Evolutionary conservation across 2,329 filamentous ascomycete species (phyloP).

Genomic region (Hypomyces perniciosus): DNA sequence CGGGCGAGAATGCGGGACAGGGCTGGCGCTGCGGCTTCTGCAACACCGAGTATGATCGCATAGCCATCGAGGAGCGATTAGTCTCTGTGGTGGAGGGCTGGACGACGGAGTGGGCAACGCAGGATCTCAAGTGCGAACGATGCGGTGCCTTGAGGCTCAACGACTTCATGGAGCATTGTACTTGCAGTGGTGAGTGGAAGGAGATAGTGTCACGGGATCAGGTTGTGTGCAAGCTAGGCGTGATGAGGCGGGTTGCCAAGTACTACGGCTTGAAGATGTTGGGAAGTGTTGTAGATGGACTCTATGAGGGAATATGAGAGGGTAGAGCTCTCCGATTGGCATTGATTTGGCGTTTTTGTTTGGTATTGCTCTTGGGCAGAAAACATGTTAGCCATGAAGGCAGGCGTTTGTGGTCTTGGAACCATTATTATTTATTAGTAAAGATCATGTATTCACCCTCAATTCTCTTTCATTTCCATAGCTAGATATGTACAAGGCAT

Average conservation of each 20-base stretch:
- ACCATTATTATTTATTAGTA: background rate
- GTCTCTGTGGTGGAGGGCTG: constrained; percentile 69
- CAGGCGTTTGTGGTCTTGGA: background rate
- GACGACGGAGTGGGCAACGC: constrained; percentile 75
- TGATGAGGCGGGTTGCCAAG: constrained; percentile 68
- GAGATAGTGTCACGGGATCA: constrained; percentile 63
- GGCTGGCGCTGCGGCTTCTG: constrained; percentile 77
- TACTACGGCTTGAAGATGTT: constrained; percentile 82
- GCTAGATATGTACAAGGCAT: background rate
- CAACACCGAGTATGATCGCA: constrained; percentile 65
- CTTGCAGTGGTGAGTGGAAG: constrained; percentile 81
- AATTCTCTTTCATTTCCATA: background rate
- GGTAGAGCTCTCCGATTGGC: background rate
- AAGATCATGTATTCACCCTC: background rate
- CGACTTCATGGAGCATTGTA: constrained; percentile 95
- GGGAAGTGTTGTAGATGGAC: constrained; percentile 62
- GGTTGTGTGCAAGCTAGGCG: constrained; percentile 56
- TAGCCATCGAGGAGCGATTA: constrained; percentile 77
- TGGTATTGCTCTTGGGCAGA: background rate
- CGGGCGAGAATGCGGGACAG: constrained; percentile 25
- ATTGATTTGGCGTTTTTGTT: constrained; percentile 4
- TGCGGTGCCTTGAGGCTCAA: constrained; percentile 74
- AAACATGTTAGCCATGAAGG: background rate
- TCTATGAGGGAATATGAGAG: constrained; percentile 42
- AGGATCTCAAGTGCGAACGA: constrained; percentile 76